Evolutionary conservation across 23 red algal genomes (phyloP).

Genomic region (Rhodosorus marinus): DNA sequence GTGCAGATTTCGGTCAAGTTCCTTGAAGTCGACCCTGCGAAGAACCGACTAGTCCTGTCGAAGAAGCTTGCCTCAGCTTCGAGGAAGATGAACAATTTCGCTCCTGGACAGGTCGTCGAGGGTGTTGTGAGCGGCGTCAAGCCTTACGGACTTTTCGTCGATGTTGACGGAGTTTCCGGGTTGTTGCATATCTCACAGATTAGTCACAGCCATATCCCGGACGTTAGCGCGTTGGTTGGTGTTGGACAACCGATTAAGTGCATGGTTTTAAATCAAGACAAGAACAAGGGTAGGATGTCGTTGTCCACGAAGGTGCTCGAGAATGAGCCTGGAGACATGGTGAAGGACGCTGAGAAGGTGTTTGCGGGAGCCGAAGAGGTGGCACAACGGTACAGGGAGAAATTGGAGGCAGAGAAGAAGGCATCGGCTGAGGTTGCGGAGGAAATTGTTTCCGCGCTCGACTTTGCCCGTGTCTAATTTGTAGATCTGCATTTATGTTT

Average conservation of each 20-base stretch:
- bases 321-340: constrained; percentile 91
- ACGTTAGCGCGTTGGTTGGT: constrained; percentile 39
- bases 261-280: constrained; percentile 86
- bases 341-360: constrained; percentile 47
- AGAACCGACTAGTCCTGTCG: constrained; percentile 67
- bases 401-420: constrained; percentile 63
- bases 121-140: constrained; percentile 82
- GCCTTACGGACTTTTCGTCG: constrained; percentile 94
- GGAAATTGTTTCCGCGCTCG: constrained; percentile 90
- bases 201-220: constrained; percentile 76
- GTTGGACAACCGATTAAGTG: constrained; percentile 51
- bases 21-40: constrained; percentile 68
- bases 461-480: too few species aligned
- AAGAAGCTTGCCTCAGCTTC: constrained; percentile 75
- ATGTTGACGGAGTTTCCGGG: constrained; percentile 68
- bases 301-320: constrained; percentile 89
- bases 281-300: constrained; percentile 82
- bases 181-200: constrained; percentile 95
- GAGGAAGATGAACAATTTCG: constrained; percentile 50
- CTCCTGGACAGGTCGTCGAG: constrained; percentile 55
- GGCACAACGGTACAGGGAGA: constrained; percentile 53
- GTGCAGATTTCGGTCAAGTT: constrained; percentile 96
- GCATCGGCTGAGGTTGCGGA: constrained; percentile 60
- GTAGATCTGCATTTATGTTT: too few species aligned
- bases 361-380: constrained; percentile 81